Evolutionary conservation across 306 rosid species (phyloP).

Genomic region (Hippophae tibetana): DNA sequence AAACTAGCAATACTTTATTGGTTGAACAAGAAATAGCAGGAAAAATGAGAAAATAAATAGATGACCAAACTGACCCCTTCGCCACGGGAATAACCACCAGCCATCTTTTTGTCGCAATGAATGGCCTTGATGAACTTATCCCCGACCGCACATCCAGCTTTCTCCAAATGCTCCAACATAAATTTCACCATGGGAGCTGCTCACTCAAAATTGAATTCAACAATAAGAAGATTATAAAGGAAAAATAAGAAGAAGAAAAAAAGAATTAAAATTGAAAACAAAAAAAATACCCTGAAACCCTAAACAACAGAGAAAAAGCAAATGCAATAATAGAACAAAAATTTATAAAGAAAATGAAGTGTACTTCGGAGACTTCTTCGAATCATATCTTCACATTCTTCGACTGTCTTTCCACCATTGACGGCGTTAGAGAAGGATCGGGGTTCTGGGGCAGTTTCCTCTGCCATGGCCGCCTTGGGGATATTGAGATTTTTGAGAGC

Average conservation of each 20-base stretch:
- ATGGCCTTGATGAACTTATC: constrained; percentile 53
- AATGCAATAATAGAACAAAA: neutral
- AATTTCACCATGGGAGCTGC: constrained; percentile 63
- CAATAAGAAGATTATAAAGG: neutral
- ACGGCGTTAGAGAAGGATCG: constrained; percentile 25
- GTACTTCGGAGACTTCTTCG: constrained; percentile 51
- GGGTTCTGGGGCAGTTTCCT: constrained; percentile 31
- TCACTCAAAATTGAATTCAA: constrained; percentile 1
- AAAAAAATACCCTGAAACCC: constrained; percentile 12
- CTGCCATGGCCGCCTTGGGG: constrained; percentile 22
- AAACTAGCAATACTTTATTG: too few relatives aligned
- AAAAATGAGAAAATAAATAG: neutral
- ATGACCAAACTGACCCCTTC: constrained; percentile 41
- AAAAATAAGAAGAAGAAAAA: neutral
- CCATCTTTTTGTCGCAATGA: constrained; percentile 27
- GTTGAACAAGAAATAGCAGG: neutral
- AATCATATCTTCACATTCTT: constrained; percentile 63
- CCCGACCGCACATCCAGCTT: constrained; percentile 59
- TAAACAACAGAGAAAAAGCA: neutral
- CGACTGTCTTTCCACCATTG: constrained; percentile 27
- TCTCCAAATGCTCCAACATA: constrained; percentile 52
- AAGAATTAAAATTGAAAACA: constrained; percentile 9
- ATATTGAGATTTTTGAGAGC: too few relatives aligned
- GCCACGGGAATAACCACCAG: constrained; percentile 62
- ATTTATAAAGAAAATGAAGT: neutral